Conservation (phyloP, 225 moss, liverwort and hornwort species). For the Marchantia polymorpha region DNA sequence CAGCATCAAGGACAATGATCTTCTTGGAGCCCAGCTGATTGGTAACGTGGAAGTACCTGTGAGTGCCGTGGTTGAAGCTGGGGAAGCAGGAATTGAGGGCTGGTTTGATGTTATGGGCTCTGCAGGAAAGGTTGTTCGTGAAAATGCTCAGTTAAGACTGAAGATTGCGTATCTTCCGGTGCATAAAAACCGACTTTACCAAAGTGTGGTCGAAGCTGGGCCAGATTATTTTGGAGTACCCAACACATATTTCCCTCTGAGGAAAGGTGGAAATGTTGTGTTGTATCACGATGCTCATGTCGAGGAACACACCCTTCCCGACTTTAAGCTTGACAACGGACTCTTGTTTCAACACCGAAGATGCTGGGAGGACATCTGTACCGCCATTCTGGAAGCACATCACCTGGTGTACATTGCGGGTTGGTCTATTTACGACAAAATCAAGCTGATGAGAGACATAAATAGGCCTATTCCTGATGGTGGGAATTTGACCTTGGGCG, state of each 20-base stretch:
- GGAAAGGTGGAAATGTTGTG: slow-evolving; percentile 59
- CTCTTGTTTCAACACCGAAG: slow-evolving; percentile 50
- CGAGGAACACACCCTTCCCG: slow-evolving; percentile 64
- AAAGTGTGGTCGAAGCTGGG: slow-evolving; percentile 40
- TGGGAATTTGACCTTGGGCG: slow-evolving; percentile 61
- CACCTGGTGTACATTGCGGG: slow-evolving; percentile 88
- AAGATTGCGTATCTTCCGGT: slow-evolving; percentile 61
- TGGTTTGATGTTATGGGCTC: slow-evolving; percentile 64
- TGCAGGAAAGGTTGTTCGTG: slow-evolving; percentile 53
- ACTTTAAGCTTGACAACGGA: slow-evolving; percentile 60
- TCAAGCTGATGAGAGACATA: slow-evolving; percentile 60
- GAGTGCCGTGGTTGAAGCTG: slow-evolving; percentile 38
- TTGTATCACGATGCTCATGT: slow-evolving; percentile 86
- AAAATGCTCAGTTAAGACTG: slow-evolving; percentile 56
- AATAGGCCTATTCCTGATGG: slow-evolving; percentile 57
- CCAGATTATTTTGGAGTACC: slow-evolving; percentile 52
- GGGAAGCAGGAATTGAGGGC: slow-evolving; percentile 53
- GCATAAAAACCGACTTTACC: slow-evolving; percentile 51
- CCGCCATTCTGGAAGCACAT: slow-evolving; percentile 66
- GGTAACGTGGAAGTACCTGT: slow-evolving; percentile 72
- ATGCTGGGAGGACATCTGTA: slow-evolving; percentile 87
- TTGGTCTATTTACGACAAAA: slow-evolving; percentile 78
- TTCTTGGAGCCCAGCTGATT: slow-evolving; percentile 86
- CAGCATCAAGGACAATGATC: slow-evolving; percentile 86
- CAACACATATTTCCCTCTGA: slow-evolving; percentile 73